Conservation (phyloP, 2,329 filamentous ascomycete genomes). For the Phialocephala subalpina region DNA sequence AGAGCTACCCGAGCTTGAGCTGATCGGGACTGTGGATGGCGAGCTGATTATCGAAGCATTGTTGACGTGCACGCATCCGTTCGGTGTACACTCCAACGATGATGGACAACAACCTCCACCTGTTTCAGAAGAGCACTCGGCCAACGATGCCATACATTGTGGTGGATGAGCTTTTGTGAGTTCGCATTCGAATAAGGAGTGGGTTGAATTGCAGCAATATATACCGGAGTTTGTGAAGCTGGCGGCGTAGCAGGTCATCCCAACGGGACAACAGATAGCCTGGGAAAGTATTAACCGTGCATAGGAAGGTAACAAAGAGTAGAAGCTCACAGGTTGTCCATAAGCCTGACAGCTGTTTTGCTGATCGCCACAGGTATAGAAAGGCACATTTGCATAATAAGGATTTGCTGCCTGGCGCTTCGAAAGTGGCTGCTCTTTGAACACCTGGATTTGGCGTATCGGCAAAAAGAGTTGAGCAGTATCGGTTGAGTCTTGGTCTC, state of each 20-base stretch:
- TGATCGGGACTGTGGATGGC: constrained; percentile 1
- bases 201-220: constrained; percentile 40
- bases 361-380: constrained; percentile 42
- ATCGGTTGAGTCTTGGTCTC: constrained; percentile 1
- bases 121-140: constrained; percentile 37
- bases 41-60: constrained; percentile 21
- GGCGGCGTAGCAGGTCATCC: constrained; percentile 34
- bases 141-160: constrained; percentile 32
- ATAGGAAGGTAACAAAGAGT: background rate
- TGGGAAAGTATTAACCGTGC: constrained; percentile 18
- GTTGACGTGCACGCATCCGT: constrained; percentile 36
- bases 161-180: constrained; percentile 31
- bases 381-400: constrained; percentile 33
- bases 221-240: constrained; percentile 38
- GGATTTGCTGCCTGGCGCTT: constrained; percentile 2
- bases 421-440: background rate
- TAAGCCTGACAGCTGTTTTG: constrained; percentile 39
- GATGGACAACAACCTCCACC: constrained; percentile 41
- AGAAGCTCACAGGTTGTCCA: constrained; percentile 36
- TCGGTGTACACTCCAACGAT: constrained; percentile 31
- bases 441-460: constrained; percentile 29
- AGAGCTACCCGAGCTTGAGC: background rate
- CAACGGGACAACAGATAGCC: constrained; percentile 42
- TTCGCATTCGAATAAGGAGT: constrained; percentile 29
- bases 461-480: constrained; percentile 33